Evolutionary conservation across 495 filamentous ascomycete species (phyloP), one percentile per base, ranked within the genome.

Genomic region (Sabuloglossum arenarium): DNA sequence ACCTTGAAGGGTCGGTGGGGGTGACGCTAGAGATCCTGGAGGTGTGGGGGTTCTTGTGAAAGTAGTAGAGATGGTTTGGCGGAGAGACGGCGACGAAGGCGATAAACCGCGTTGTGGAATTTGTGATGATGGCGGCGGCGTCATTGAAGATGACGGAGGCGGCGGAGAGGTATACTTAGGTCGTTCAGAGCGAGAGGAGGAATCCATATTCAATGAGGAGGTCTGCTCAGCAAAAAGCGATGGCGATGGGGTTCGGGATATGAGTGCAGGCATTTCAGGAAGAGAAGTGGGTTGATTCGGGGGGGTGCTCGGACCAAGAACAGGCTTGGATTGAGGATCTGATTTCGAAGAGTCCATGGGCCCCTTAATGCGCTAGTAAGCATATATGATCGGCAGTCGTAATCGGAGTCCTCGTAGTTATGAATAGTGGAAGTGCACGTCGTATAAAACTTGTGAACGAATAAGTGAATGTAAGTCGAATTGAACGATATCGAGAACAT

Each of bases 71-170:
- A 16, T 30, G 30, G 10, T 55, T 51, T 23, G 43, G 31, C 29
- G 61, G 32, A 11, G 24, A 8, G 28, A 31, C 24, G 54, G 21
- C 3, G n/a, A 49, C 1, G 42, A 21, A 9, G 56, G 19, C 29
- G 56, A 58, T 28, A 56, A 52, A 28, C 49, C 62, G 5, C 69
- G 67, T 37, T 64, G 66, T 3, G 73, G 73, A 23, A 78, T 64
- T 62, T 88, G 85, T 6, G 82, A 79, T 1, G 85, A 87, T 0
- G 84, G 85, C 11, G 85, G 85, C 0, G 85, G 84, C 4, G 85
- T 88, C 67, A 88, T 66, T 27, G 74, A 77, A 24, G 59, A 60
- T 8, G 39, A 19, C 10, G 23, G 32, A 0, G 34, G 39, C 21
- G 57, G 56, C 10, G 56, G 57, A 53, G 59, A 54, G n/a, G 9